Base-by-base conservation (phyloP, 495 filamentous ascomycete species). In the Articulospora tetracladia region DNA sequence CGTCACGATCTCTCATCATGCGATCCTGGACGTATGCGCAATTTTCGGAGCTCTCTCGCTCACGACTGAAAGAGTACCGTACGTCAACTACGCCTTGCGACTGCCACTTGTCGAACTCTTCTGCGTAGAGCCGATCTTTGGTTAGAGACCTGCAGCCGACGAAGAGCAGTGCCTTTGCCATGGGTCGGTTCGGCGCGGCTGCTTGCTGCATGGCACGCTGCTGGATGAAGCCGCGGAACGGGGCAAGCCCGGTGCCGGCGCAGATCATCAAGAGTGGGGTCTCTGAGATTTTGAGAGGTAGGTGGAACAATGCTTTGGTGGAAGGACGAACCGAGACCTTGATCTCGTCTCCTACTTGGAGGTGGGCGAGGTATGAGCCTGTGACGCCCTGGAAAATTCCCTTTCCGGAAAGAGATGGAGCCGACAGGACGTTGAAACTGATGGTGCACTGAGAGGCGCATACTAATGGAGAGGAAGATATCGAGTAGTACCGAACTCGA, bases 401-500 rank as follows among this genome's bases (percentile, higher is more conserved):
- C 10, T 25, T 12, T 4, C 20, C 32, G 34, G 20, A 12, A 6
- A 47, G 13, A 25, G 32, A 44, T 3, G 54, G 54, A 17, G 23
- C 34, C 10, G 11, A 15, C 3, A 53, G 39, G 12, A 91, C 75
- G 13, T 73, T 74, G 77, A 86, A 88, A 17, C 87, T 90, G 28
- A 92, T 75, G 0, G 81, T 84, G 34, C 79, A 82, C 61, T 76
- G 73, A 3, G 70, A 70, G 0, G 84, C 77, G 69, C 84, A 69
- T 66, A 44, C 77, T 2, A 84, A 76, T 0, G 87, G 87, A 0
- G 88, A 91, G 0, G 88, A 90, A 19, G 87, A 91, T 72, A 92
- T 91, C 36, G 82, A 87, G 70, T 92, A 92, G 66, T 88, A 84
- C 15, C 89, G 80, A 17, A 86, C 77, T 24, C 86, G 84, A 78